These are phyloP conservation scores for Mycena maculata DNA, from an alignment of 768 basidiomycete species.

Conservation along the genomic window DNA sequence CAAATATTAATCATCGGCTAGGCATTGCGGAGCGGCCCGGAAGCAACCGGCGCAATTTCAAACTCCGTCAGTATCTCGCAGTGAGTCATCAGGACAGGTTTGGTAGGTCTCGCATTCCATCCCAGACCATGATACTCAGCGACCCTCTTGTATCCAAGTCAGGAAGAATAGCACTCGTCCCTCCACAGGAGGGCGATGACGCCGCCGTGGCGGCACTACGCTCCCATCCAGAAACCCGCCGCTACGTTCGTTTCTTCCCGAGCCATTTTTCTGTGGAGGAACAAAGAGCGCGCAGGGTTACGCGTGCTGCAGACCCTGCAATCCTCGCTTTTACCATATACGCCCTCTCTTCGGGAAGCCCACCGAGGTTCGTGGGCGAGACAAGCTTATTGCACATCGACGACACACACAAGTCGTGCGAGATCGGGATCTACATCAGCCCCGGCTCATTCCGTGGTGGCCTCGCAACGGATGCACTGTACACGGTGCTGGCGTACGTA, in stretches of 20 bases:
- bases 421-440: slow-evolving; percentile 55
- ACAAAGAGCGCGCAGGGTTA: slow-evolving; percentile 48
- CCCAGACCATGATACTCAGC: not conserved
- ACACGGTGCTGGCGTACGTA: slow-evolving; percentile 46
- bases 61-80: too few species aligned
- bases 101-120: too few species aligned
- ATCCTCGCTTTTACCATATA: slow-evolving; percentile 52
- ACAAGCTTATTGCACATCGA: slow-evolving; percentile 55
- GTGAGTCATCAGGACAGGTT: too few species aligned
- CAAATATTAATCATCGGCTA: too few species aligned
- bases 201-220: slow-evolving; percentile 50
- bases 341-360: slow-evolving; percentile 30
- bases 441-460: slow-evolving; percentile 53
- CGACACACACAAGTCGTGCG: slow-evolving; percentile 47
- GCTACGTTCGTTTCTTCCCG: slow-evolving; percentile 55
- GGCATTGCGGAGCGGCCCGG: too few species aligned
- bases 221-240: slow-evolving; percentile 51
- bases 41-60: too few species aligned
- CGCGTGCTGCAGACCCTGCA: slow-evolving; percentile 46
- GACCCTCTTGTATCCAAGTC: slow-evolving; percentile 20
- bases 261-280: slow-evolving; percentile 50
- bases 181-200: slow-evolving; percentile 51
- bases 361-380: slow-evolving; percentile 47
- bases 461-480: slow-evolving; percentile 58
- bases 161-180: slow-evolving; percentile 49